These are phyloP conservation scores for Neofusicoccum laricinum DNA, from an alignment of 2,329 filamentous ascomycete genomes.

Conservation along the genomic window DNA sequence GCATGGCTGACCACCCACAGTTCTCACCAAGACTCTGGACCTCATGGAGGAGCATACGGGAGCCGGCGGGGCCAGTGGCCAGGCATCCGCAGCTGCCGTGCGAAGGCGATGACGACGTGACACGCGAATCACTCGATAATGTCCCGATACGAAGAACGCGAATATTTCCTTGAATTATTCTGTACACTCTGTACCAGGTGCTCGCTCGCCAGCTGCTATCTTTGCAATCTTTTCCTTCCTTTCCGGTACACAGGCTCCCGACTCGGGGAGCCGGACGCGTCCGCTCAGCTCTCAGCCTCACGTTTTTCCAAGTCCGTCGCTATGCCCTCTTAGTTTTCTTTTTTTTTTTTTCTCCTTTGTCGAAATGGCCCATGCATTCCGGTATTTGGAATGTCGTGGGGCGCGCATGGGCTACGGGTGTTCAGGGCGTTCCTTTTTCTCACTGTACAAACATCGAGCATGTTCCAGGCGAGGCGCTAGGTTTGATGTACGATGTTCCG, in stretches of 20 bases:
- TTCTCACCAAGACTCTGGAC: slow-evolving; percentile 54
- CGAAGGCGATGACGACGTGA: slow-evolving; percentile 31
- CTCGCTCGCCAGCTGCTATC: not conserved
- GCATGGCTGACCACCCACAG: slow-evolving; percentile 30
- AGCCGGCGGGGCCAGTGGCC: slow-evolving; percentile 28
- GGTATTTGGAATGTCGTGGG: slow-evolving; percentile 10
- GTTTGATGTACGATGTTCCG: slow-evolving; percentile 13
- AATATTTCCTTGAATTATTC: slow-evolving; percentile 9
- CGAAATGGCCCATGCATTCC: slow-evolving; percentile 1
- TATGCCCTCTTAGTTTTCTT: not conserved
- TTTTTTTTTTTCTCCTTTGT: not conserved
- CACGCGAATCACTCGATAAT: slow-evolving; percentile 13
- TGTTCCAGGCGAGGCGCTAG: slow-evolving; percentile 15
- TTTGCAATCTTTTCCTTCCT: slow-evolving; percentile 12
- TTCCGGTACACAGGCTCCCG: not conserved
- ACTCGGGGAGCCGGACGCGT: slow-evolving; percentile 1
- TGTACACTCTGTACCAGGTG: slow-evolving; percentile 10
- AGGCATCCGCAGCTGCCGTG: slow-evolving; percentile 27
- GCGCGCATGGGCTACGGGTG: slow-evolving; percentile 9
- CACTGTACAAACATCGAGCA: slow-evolving; percentile 17
- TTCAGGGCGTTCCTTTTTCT: slow-evolving; percentile 12
- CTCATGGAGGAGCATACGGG: slow-evolving; percentile 42
- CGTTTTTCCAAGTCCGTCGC: slow-evolving; percentile 4
- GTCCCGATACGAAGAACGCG: slow-evolving; percentile 16
- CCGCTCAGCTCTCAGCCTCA: slow-evolving; percentile 8